Base-by-base conservation (phyloP, 495 filamentous ascomycete genomes). In the Talaromyces proteolyticus region DNA sequence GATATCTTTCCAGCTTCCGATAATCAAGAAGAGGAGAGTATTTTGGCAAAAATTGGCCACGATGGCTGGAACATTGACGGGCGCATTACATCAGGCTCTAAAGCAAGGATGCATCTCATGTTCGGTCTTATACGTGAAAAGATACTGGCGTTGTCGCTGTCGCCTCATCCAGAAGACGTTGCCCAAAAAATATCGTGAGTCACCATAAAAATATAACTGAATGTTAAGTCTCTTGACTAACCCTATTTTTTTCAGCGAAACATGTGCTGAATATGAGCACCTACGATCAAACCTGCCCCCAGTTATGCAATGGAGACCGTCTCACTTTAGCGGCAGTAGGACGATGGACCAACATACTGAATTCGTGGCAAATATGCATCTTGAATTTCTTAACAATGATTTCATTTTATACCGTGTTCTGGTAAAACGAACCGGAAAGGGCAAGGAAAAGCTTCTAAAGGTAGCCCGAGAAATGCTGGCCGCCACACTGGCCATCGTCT, bases 391-490 rank as follows among this genome's bases (percentile, higher is more conserved):
- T 1, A 65, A 79, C 12, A 78, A 77, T 21, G 65, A 74, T 5
- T 77, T 83, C 48, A 61, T 82, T 18, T 59, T 82, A 7, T 70
- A 77, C 42, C 68, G 76, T 10, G 69, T 74, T 6, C 54, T 82
- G 18, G 62, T 70, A 25, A 70, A 74, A 39, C 65, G 66, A 14
- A 70, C 67, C 4, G 63, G 68, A 3, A 51, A 58, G 1, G 61
- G 72, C 19, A 66, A 69, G 24, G 64, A 65, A 10, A 60, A 69
- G 25, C 62, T 78, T 6, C 57, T 80, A 17, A 61, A 60, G n/a
- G 64, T 73, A 4, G 71, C 73, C 8, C 64, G 65, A 41, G 68
- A 75, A 37, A 69, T 79, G 48, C 63, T 82, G 24, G 56, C 38
- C n/a, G 47, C 57, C 8, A 54, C 71, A 2, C 47, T 76, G 16